phyloP scores from a whole-genome alignment of 768 basidiomycete species.

The Boletellus emodensis region DNA sequence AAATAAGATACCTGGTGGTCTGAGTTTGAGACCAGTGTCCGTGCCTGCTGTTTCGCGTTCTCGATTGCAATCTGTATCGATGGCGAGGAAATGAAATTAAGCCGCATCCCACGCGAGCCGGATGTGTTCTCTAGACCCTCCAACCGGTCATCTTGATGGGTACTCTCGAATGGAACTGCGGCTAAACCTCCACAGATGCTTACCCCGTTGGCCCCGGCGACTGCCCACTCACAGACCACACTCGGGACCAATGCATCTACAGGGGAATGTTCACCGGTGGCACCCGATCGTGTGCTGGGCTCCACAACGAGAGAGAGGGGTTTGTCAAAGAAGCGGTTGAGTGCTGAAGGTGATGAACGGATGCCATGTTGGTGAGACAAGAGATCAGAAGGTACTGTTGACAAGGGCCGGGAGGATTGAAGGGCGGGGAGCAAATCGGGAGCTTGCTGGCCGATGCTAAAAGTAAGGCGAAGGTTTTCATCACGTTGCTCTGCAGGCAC shows the following conservation, averaged over 20 bases:
- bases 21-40: slow-evolving; percentile 64
- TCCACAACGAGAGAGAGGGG: slow-evolving; percentile 80
- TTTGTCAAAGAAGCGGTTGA: slow-evolving; percentile 92
- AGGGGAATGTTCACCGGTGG: slow-evolving; percentile 87
- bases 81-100: slow-evolving; percentile 75
- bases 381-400: slow-evolving; percentile 30
- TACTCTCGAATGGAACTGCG: slow-evolving; percentile 10
- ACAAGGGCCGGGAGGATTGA: slow-evolving; percentile 7
- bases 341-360: slow-evolving; percentile 59
- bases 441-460: slow-evolving; percentile 25
- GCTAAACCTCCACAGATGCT: slow-evolving; percentile 53
- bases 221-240: slow-evolving; percentile 77
- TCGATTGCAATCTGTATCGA: slow-evolving; percentile 52
- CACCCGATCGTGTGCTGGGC: slow-evolving; percentile 77
- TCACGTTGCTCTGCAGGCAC: slow-evolving; percentile 18
- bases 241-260: slow-evolving; percentile 89
- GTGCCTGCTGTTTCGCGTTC: slow-evolving; percentile 54
- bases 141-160: background rate
- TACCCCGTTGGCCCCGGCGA: slow-evolving; percentile 35
- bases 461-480: slow-evolving; percentile 29
- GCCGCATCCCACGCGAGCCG: slow-evolving; percentile 47
- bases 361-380: slow-evolving; percentile 75
- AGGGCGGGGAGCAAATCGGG: background rate
- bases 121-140: slow-evolving; percentile 8
- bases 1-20: slow-evolving; percentile 85